Percentiles rank a stretch among this genome's conserved stretches.
Conservation (phyloP, 768 basidiomycete genomes). For the Calocera cornea region DNA sequence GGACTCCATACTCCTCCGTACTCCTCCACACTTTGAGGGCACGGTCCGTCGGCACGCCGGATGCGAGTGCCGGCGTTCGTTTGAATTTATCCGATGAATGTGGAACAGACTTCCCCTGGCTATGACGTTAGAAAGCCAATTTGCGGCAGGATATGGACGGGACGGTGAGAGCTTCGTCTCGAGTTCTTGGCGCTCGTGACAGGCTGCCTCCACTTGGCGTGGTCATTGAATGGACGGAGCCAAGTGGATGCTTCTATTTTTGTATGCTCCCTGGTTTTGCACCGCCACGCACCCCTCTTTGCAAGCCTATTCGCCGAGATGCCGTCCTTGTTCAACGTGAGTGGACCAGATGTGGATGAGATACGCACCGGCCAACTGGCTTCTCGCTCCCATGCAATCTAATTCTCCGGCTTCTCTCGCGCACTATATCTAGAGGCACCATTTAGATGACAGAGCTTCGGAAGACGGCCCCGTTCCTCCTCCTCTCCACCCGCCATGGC, state of each 20-base stretch:
- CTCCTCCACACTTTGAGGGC: neutral
- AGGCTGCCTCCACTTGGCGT: neutral
- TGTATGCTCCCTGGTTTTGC: neutral
- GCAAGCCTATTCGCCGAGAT: neutral
- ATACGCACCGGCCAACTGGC: neutral
- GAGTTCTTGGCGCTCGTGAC: neutral
- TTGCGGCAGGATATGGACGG: neutral
- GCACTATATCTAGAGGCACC: constrained; percentile 1
- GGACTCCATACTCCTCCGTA: neutral
- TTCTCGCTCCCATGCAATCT: neutral
- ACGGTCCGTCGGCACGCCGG: neutral
- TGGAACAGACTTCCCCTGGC: neutral
- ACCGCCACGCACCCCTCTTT: neutral
- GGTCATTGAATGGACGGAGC: neutral
- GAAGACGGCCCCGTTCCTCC: neutral
- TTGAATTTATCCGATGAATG: neutral
- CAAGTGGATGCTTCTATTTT: constrained; percentile 2
- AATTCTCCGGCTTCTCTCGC: neutral
- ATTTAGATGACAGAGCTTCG: neutral
- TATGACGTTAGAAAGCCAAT: neutral
- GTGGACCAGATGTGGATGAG: neutral
- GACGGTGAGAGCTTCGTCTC: neutral
- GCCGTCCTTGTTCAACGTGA: neutral
- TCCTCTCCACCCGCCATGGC: neutral
- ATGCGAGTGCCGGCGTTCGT: neutral